Evolutionary conservation across 768 basidiomycete species (phyloP).

Genomic region (Hydnomerulius pinastri): DNA sequence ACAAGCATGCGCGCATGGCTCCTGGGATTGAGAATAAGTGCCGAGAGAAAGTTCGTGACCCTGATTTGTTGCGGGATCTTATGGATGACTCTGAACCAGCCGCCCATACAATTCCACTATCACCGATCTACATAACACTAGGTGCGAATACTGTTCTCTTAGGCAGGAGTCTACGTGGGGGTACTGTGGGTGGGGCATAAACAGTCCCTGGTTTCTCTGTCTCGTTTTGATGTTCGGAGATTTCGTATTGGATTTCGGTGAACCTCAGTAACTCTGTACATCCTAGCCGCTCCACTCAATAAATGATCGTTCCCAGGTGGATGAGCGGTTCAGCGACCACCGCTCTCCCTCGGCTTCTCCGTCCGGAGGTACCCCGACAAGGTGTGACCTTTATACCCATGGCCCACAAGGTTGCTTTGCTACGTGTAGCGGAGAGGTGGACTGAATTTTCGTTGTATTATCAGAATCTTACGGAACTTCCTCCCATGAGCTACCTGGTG

Average conservation of each 20-base stretch:
- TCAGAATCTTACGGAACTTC: not conserved
- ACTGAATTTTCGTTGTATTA: not conserved
- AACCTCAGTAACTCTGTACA: not conserved
- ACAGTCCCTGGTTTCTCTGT: too few species aligned
- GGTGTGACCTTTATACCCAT: too few species aligned
- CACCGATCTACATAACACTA: conserved; percentile 7
- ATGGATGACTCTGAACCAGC: too few species aligned
- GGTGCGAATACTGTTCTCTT: not conserved
- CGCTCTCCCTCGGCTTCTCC: too few species aligned
- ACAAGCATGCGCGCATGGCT: too few species aligned
- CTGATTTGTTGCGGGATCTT: not conserved
- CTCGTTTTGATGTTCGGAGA: not conserved
- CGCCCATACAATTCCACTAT: too few species aligned
- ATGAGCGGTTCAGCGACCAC: not conserved
- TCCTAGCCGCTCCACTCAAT: not conserved
- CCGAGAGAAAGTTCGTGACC: not conserved
- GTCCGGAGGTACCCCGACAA: too few species aligned
- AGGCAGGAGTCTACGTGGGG: not conserved
- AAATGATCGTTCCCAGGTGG: not conserved
- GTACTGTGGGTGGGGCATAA: not conserved
- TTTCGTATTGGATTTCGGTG: not conserved
- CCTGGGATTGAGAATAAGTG: too few species aligned
- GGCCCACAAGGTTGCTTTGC: too few species aligned
- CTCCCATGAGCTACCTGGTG: not conserved
- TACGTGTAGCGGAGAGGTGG: not conserved